phyloP scores from a whole-genome alignment of 2,329 filamentous ascomycete species.

The Fusarium transvaalense region DNA sequence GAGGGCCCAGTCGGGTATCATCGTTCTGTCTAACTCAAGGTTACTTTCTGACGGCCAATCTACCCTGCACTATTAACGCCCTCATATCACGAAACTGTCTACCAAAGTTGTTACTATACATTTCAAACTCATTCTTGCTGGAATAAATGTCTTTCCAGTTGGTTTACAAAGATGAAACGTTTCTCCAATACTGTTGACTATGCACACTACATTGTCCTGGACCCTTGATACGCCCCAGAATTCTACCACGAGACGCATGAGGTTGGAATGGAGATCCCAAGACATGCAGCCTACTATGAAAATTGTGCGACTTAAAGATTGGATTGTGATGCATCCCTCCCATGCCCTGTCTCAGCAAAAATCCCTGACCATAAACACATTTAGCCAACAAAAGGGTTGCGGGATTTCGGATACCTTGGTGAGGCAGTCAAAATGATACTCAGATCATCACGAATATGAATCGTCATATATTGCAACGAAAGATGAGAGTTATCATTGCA shows the following conservation, averaged over 20 bases:
- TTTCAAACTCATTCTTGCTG: background rate
- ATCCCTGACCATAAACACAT: background rate
- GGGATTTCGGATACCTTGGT: conserved; percentile 32
- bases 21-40: background rate
- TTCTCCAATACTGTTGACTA: background rate
- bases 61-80: conserved; percentile 27
- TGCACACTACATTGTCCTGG: background rate
- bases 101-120: too few species aligned
- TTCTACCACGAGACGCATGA: background rate
- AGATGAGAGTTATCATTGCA: background rate
- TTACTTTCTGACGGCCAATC: background rate
- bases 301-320: background rate
- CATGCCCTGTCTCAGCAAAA: conserved; percentile 9
- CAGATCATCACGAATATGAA: conserved; percentile 4
- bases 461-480: conserved; percentile 1
- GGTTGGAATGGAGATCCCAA: conserved; percentile 29
- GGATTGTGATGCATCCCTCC: conserved; percentile 14
- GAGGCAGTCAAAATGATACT: conserved; percentile 4
- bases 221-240: conserved; percentile 1
- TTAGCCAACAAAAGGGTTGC: conserved; percentile 9
- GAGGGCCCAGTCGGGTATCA: background rate
- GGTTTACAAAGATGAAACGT: conserved; percentile 1
- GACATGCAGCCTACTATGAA: conserved; percentile 9
- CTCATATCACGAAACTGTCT: background rate
- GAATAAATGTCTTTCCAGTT: background rate